Base-by-base conservation (phyloP, 2,329 filamentous ascomycete genomes). In the Xylaria sp. region DNA sequence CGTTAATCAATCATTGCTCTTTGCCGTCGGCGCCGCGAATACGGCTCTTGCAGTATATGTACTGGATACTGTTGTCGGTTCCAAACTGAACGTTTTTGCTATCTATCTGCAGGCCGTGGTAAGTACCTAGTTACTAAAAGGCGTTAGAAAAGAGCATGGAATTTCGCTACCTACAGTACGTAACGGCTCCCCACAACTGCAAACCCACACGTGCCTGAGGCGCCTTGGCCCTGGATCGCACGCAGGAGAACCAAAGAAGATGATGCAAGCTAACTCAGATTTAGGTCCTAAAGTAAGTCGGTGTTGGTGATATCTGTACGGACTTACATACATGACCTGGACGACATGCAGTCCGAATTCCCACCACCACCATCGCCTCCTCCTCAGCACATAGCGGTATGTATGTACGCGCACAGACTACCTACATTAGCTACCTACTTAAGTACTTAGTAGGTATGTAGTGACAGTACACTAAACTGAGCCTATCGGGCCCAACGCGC, bases 121-220 rank as follows among this genome's bases (percentile, higher is more conserved):
- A 2, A 23, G 28, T 28, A 41, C 13, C 15, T 50, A 28, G 28
- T 28, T 50, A n/a, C 15, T 41, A 9, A 48, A 39, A 28, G n/a
- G 18, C 7, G 20, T 18, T 15, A 54, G 48, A 48, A 50, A 50
- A 20, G 12, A n/a, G 52, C 10, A 12, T 13, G 18, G 28, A 52
- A 56, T 34, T 32, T 3, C 23, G 23, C 1, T 25, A 48, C 15
- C 13, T 48, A 25, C 46, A 50, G 46, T 28, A 28, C 25, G 25
- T 50, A 23, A 50, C 46, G 13, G 25, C 56, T 60, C 63, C 28
- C 50, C 57, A 56, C 63, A 61, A 41, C 15, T 20, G 25, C 9
- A 34, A 51, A 12, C 55, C 48, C 56, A 25, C 46, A 46, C 23
- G 59, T 63, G 18, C 57, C 52, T 52, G 23, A 32, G 50, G 20